Base-by-base conservation (phyloP, 768 basidiomycete species). In the Panellus pusillus region DNA sequence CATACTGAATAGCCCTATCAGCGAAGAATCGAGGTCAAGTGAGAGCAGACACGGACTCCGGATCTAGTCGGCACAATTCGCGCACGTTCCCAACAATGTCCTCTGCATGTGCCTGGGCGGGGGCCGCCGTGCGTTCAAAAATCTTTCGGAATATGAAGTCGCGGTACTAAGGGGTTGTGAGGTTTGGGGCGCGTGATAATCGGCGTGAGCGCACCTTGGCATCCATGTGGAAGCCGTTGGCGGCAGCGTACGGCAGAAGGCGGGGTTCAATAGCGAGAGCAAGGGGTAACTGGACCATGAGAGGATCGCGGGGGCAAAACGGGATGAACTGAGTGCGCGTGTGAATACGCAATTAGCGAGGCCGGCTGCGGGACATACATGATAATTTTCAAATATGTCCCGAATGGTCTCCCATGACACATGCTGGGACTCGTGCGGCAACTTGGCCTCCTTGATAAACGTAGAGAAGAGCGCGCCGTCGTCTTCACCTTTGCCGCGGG, bases 141-240 rank as follows among this genome's bases (percentile, higher is more conserved):
- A 91, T 90, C 67, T 89, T 89, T 43, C 89, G 85, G 66, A 91
- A 90, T n/a, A 91, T 83, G 62, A 90, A 91, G 65, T 91, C 84
- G 42, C 88, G 87, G 66, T 91, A 89, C 87, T 91, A 56, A 11
- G 47, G 12, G n/a, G 17, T 31, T 24, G 24, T 24, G 24, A 24
- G 24, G 6, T 24, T 24, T 24, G 2, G 24, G 2, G 3, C 24
- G 24, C 24, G 6, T 24, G 53, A 35, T 29, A 47, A 44, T 27
- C 38, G 19, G 32, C 32, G 20, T 24, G 24, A 24, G 58, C 67
- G 51, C 68, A 84, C 88, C 76, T 89, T 89, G 66, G 79, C 78
- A 63, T 91, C 88, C 87, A 91, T 87, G 36, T 71, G 71, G 66
- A 91, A 91, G 13, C 89, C 89, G 68, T 91, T 91, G 20, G 75